phyloP scores from a whole-genome alignment of 345 rosid species.

The Populus ilicifolia region DNA sequence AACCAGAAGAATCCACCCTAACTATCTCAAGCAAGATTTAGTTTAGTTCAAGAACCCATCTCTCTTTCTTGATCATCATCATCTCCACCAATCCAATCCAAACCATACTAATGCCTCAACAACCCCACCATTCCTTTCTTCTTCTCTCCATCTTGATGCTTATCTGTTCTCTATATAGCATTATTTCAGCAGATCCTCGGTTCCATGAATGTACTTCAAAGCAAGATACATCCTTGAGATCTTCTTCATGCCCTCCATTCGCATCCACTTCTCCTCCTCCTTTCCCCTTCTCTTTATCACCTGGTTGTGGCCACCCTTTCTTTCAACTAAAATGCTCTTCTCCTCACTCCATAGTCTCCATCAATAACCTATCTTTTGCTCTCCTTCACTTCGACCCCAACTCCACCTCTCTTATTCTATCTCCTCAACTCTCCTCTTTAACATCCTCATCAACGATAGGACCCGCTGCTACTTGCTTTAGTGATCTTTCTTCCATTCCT shows the following conservation, averaged over 20 bases:
- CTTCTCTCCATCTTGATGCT: not conserved
- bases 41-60: no score
- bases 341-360: conserved; percentile 56
- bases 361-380: conserved; percentile 58
- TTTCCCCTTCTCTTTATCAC: conserved; percentile 61
- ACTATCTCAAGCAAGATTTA: no score
- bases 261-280: conserved; percentile 41
- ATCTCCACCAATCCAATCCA: no score
- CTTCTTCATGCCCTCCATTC: conserved; percentile 69
- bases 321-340: conserved; percentile 67
- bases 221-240: conserved; percentile 2
- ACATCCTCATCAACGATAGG: not conserved
- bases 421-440: conserved; percentile 25
- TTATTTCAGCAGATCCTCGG: not conserved
- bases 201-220: conserved; percentile 24
- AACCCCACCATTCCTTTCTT: no score
- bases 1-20: no score
- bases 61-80: no score
- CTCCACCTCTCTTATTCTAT: conserved; percentile 47
- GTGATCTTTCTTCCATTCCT: conserved; percentile 30
- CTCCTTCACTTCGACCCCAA: conserved; percentile 47
- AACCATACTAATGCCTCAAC: no score
- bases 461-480: conserved; percentile 16
- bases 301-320: conserved; percentile 80
- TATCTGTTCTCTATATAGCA: not conserved